Percentiles rank a stretch among this genome's conserved stretches.
Evolutionary conservation across 257 asterid genomes (phyloP).

Genomic region (Rhazya stricta): DNA sequence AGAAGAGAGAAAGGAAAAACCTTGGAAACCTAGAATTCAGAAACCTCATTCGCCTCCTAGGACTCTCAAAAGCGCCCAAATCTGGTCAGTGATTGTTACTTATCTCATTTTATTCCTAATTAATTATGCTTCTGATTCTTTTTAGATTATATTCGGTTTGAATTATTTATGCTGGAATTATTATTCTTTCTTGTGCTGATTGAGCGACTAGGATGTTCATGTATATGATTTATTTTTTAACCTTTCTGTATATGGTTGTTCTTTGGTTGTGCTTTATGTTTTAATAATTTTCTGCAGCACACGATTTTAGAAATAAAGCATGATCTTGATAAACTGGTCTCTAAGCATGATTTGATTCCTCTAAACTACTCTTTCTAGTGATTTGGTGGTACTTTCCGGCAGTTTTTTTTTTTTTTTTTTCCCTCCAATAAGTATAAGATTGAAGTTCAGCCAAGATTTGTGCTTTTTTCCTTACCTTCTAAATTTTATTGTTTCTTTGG

Average conservation of each 20-base stretch:
- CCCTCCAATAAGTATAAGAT: neutral
- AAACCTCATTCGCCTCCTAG: neutral
- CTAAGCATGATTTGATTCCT: neutral
- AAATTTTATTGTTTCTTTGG: neutral
- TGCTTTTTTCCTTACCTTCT: neutral
- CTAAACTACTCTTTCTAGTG: neutral
- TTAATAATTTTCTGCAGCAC: neutral
- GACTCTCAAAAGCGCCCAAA: neutral
- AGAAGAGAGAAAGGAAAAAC: neutral
- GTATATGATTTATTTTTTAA: neutral
- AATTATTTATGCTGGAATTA: neutral
- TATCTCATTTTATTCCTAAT: neutral
- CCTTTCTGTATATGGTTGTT: no score
- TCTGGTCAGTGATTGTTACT: slow-evolving; percentile 5
- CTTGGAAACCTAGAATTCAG: neutral
- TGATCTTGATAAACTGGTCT: neutral
- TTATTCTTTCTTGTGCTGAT: neutral
- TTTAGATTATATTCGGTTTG: neutral
- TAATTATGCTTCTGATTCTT: neutral
- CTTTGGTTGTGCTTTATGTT: neutral
- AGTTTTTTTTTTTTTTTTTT: no score
- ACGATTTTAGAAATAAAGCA: neutral
- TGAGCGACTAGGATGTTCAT: neutral
- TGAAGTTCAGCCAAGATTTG: neutral
- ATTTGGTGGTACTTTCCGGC: neutral